A percentile compares a stretch with the other conserved stretches of the same genome.
phyloP scores from a whole-genome alignment of 2,329 filamentous ascomycete genomes.

The Tolypocladium paradoxum region DNA sequence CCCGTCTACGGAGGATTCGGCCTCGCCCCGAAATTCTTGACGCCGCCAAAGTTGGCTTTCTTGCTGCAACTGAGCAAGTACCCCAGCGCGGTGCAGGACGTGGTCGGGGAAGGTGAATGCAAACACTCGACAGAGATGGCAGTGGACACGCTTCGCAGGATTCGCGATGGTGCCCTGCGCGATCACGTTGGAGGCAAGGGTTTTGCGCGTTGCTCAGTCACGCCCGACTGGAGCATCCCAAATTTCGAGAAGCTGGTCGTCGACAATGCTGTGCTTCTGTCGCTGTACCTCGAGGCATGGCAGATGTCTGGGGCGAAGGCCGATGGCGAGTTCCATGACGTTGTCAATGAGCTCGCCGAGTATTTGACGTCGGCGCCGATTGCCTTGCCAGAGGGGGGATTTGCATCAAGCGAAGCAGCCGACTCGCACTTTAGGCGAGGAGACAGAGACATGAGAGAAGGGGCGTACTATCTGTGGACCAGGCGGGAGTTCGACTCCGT shows the following conservation, averaged over 20 bases:
- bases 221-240: conserved; percentile 82
- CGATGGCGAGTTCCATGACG: conserved; percentile 62
- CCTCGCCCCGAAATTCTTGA: conserved; percentile 77
- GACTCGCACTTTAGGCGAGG: conserved; percentile 68
- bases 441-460: conserved; percentile 75
- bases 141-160: conserved; percentile 66
- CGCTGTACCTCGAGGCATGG: conserved; percentile 81
- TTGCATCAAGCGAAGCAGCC: conserved; percentile 82
- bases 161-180: conserved; percentile 45
- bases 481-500: conserved; percentile 73
- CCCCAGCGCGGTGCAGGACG: conserved; percentile 62
- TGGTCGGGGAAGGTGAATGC: conserved; percentile 78
- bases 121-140: conserved; percentile 67
- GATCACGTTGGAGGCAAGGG: conserved; percentile 45
- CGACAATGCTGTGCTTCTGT: conserved; percentile 79
- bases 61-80: conserved; percentile 65
- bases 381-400: conserved; percentile 57
- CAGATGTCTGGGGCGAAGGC: conserved; percentile 39
- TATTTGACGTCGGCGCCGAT: conserved; percentile 70
- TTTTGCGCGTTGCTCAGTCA: conserved; percentile 72
- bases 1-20: conserved; percentile 70
- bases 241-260: conserved; percentile 97
- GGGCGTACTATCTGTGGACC: conserved; percentile 93
- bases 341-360: conserved; percentile 72
- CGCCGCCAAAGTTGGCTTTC: conserved; percentile 74